Percentiles rank a stretch among this genome's conserved stretches.
These are phyloP conservation scores for Trichomonas gallinae DNA, from an alignment of 208 protist genomes.

Conservation along the genomic window DNA sequence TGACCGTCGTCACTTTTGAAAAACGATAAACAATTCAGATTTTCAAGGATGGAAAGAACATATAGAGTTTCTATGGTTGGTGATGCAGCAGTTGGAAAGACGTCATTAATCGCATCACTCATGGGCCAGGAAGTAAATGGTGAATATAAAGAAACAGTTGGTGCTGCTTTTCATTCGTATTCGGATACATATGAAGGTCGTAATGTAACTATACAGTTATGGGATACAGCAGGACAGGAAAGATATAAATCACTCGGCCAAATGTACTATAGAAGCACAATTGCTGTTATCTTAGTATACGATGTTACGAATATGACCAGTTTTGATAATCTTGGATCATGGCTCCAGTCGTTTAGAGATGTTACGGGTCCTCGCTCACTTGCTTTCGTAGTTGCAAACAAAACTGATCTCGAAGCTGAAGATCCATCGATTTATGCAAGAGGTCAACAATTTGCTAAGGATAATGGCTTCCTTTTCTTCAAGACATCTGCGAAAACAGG, in stretches of 20 bases:
- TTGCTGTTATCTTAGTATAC: not conserved
- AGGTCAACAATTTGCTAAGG: not conserved
- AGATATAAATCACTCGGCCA: not conserved
- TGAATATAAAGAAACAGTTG: not conserved
- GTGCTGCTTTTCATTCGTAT: not conserved
- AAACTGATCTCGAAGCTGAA: not conserved
- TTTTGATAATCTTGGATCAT: not conserved
- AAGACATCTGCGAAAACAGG: not conserved
- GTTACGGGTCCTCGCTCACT: not conserved
- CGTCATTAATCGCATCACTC: not conserved
- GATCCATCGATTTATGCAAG: not conserved
- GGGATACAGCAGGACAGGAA: not conserved
- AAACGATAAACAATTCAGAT: not conserved
- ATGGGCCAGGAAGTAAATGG: not conserved
- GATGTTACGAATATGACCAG: not conserved
- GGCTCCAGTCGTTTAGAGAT: not conserved
- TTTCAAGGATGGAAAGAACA: not conserved
- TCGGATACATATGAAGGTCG: not conserved
- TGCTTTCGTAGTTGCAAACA: not conserved
- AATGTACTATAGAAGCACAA: not conserved
- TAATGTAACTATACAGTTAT: not conserved
- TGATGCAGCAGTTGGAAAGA: conserved; percentile 7
- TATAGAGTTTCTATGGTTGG: not conserved
- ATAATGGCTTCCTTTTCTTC: not conserved
- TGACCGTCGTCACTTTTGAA: not conserved